These are phyloP conservation scores for Fonsecaea erecta DNA, from an alignment of 2,329 filamentous ascomycete species.

Conservation along the genomic window DNA sequence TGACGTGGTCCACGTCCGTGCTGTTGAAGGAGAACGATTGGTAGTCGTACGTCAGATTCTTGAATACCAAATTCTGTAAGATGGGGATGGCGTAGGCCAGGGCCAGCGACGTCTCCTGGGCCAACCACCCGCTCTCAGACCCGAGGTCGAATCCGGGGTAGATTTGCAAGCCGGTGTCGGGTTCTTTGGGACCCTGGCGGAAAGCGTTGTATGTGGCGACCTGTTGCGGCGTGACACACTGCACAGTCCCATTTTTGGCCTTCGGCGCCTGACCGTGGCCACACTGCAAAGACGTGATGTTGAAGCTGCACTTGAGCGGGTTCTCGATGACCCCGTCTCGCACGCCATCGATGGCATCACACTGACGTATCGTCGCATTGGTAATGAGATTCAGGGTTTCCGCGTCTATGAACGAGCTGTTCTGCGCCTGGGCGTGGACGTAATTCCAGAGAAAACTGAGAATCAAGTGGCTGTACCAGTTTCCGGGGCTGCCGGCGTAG, in stretches of 20 bases:
- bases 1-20: not conserved
- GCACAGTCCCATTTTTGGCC: not conserved
- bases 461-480: not conserved
- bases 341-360: not conserved
- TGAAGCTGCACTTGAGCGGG: not conserved
- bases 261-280: not conserved
- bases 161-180: not conserved
- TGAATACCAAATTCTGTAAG: not conserved
- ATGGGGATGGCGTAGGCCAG: not conserved
- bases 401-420: not conserved
- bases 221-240: not conserved
- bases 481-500: not conserved
- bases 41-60: not conserved
- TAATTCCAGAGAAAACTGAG: constrained; percentile 1
- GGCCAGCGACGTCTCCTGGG: not conserved
- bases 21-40: not conserved
- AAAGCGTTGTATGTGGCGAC: not conserved
- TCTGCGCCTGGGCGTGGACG: not conserved
- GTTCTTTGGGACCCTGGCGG: not conserved
- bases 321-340: not conserved
- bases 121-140: not conserved
- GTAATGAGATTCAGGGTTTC: not conserved
- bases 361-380: not conserved
- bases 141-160: not conserved
- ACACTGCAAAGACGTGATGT: not conserved